Conservation (phyloP, 169 alveolate species). For the Eimeria zaria region DNA sequence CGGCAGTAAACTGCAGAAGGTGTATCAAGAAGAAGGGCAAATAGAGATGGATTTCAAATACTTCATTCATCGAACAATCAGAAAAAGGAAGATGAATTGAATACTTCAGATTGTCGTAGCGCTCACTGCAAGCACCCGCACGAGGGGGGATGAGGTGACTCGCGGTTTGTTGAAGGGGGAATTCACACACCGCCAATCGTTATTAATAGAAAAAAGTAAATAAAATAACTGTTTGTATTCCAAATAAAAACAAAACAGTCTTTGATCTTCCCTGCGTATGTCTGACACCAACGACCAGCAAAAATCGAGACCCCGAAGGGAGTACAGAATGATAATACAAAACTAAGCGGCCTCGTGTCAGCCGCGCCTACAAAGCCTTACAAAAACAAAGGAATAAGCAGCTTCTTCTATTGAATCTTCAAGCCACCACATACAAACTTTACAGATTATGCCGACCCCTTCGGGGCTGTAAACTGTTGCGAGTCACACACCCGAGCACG, state of each 20-base stretch:
- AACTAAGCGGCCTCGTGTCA: not conserved
- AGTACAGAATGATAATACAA: not conserved
- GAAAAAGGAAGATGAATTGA: not conserved
- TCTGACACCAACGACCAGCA: not conserved
- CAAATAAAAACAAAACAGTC: not conserved
- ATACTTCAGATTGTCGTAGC: not conserved
- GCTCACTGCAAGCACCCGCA: constrained; percentile 38
- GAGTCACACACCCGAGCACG: not conserved
- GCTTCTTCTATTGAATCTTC: not conserved
- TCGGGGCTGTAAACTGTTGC: not conserved
- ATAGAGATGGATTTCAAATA: not conserved
- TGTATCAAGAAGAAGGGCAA: not conserved
- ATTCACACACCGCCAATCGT: not conserved
- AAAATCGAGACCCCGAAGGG: constrained; percentile 7
- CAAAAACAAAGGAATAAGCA: not conserved
- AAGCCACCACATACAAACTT: not conserved
- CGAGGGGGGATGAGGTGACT: constrained; percentile 4
- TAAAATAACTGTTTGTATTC: not conserved
- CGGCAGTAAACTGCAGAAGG: not conserved
- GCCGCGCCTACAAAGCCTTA: not conserved
- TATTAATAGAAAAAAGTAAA: not conserved
- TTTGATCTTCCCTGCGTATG: not conserved
- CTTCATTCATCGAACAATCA: not conserved
- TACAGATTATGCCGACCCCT: not conserved
- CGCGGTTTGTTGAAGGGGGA: not conserved